Conservation (phyloP, 495 filamentous ascomycete genomes). For the Ramalina peruviana region DNA sequence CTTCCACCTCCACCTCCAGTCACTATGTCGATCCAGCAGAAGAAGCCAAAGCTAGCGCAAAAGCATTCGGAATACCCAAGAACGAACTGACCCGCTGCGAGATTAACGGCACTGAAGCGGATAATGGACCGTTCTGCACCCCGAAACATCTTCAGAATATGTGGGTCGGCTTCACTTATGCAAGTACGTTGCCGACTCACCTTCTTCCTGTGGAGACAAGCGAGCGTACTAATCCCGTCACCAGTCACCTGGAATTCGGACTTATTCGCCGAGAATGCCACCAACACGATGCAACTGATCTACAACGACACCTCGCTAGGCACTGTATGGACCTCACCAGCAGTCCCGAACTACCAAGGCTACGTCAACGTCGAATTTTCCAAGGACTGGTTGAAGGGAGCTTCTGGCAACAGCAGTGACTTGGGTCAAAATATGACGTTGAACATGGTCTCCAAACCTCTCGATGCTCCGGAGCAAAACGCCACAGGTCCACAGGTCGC, state of each 20-base stretch:
- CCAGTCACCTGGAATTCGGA: conserved; percentile 13
- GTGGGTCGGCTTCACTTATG: conserved; percentile 10
- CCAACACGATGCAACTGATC: not conserved
- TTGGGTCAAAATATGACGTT: conserved; percentile 12
- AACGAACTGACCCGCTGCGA: conserved; percentile 11
- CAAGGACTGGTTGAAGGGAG: conserved; percentile 7
- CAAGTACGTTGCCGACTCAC: conserved; percentile 1
- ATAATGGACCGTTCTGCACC: conserved; percentile 12
- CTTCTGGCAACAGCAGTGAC: conserved; percentile 7
- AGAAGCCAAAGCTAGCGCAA: conserved; percentile 9
- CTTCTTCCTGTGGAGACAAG: too few species aligned
- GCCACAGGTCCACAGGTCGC: conserved; percentile 7
- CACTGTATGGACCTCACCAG: conserved; percentile 6
- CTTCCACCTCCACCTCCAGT: not conserved
- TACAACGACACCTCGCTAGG: conserved; percentile 4
- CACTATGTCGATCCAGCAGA: conserved; percentile 5
- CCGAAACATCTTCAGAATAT: conserved; percentile 11
- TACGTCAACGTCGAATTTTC: conserved; percentile 11
- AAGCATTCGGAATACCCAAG: conserved; percentile 6
- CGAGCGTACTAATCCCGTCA: not conserved
- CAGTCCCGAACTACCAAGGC: conserved; percentile 4
- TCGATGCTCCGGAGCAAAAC: not conserved
- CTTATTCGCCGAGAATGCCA: conserved; percentile 7
- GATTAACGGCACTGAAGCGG: conserved; percentile 6
- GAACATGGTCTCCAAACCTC: conserved; percentile 1